Base-by-base conservation (phyloP, 495 filamentous ascomycete genomes). In the Apodospora peruviana region DNA sequence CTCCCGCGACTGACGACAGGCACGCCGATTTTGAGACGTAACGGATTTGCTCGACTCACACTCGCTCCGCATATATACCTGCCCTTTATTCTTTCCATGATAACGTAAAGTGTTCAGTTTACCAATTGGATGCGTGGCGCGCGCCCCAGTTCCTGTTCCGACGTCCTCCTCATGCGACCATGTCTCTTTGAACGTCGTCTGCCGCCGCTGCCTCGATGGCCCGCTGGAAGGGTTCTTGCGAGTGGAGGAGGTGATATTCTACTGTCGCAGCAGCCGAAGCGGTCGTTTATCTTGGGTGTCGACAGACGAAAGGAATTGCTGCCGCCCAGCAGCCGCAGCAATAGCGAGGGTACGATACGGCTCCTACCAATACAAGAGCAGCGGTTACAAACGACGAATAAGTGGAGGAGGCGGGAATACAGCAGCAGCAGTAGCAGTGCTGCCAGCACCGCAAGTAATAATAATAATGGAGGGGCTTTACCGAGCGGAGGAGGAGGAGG, bases 131-230 rank as follows among this genome's bases (percentile, higher is more conserved):
- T 62, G 57, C 59, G 54, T 47, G 52, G 54, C 37, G 52, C 55
- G 49, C 54, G n/a, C n/a, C n/a, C n/a, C n/a, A n/a, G n/a, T n/a
- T n/a, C 40, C 47, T 48, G 59, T 54, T 52, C 46, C 23, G 37
- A 49, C 41, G 48, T 45, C 39, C 59, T 59, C 42, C 59, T 59
- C 46, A 65, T 65, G 61, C 59, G 61, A 51, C 57, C 57, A 65
- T 65, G 61, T 50, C 61, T 56, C 43, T 64, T 59, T 50, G 59
- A 55, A 48, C 50, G 53, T 10, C 18, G 10, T 19, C 18, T 19
- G 36, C 53, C 49, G 36, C 53, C 49, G 49, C 51, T 47, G 53
- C 46, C 57, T 53, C 45, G 45, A 48, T 43, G 36, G 21, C 27
- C 17, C 16, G 7, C 16, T n/a, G 21, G 14, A n/a, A 14, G 5